A percentile compares a stretch with the other conserved stretches of the same genome.
Evolutionary conservation across 257 asterid genomes (phyloP).

Genomic region (Plantago major): DNA sequence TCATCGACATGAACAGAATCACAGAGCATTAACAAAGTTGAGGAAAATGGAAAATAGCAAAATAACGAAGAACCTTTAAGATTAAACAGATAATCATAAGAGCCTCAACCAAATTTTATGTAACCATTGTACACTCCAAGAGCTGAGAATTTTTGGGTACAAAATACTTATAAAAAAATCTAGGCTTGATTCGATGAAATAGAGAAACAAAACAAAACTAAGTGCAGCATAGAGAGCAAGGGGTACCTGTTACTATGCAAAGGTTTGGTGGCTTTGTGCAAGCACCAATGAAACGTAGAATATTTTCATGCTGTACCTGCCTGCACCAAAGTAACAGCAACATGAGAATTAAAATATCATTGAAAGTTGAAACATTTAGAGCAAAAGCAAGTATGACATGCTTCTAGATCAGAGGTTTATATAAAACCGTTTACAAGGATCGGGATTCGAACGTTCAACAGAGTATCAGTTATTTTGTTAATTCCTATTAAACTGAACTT

Average conservation of each 20-base stretch:
- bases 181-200: neutral
- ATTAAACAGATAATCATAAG: no score
- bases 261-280: conserved; percentile 71
- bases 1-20: conserved; percentile 22
- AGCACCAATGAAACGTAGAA: conserved; percentile 85
- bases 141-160: no score
- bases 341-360: conserved; percentile 11
- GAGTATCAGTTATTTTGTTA: neutral
- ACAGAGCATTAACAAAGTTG: neutral
- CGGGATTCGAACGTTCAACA: neutral
- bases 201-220: conserved; percentile 15
- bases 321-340: conserved; percentile 40
- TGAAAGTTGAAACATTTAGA: neutral
- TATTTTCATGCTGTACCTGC: conserved; percentile 72
- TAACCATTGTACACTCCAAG: no score
- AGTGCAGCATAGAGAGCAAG: conserved; percentile 16
- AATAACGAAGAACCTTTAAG: no score
- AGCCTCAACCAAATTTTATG: no score
- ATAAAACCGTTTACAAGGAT: neutral
- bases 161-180: no score
- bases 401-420: conserved; percentile 8
- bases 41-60: neutral
- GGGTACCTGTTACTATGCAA: conserved; percentile 84
- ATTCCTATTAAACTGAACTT: neutral
- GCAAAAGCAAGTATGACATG: conserved; percentile 1